Evolutionary conservation across 768 basidiomycete species (phyloP).

Genomic region (Zangia roseola): DNA sequence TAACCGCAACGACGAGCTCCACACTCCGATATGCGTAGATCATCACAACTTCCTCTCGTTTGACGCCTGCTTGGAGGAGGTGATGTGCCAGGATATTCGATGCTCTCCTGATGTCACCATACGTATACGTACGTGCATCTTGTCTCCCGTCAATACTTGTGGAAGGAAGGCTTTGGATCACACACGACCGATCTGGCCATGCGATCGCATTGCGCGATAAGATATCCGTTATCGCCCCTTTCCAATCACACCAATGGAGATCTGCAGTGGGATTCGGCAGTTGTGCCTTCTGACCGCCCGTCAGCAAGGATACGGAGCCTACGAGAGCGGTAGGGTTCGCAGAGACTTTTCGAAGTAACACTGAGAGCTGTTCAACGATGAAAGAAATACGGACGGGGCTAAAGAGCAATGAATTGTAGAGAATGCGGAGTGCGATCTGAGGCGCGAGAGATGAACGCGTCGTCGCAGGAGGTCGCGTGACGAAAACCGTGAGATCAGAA

Average conservation of each 20-base stretch:
- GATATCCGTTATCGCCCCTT: slow-evolving; percentile 94
- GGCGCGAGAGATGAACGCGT: slow-evolving; percentile 72
- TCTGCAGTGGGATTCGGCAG: slow-evolving; percentile 86
- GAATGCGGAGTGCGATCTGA: slow-evolving; percentile 72
- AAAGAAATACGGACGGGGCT: slow-evolving; percentile 70
- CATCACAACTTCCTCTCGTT: slow-evolving; percentile 96
- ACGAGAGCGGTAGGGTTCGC: slow-evolving; percentile 65
- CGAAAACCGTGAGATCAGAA: slow-evolving; percentile 91
- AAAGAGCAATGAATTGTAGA: slow-evolving; percentile 96
- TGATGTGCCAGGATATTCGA: slow-evolving; percentile 90
- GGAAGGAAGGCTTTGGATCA: slow-evolving; percentile 72
- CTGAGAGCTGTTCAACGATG: slow-evolving; percentile 84
- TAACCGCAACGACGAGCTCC: slow-evolving; percentile 94
- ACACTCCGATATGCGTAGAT: slow-evolving; percentile 96
- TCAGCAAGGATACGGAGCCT: slow-evolving; percentile 79
- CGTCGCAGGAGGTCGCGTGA: slow-evolving; percentile 68
- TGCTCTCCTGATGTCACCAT: slow-evolving; percentile 77
- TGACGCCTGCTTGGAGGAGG: slow-evolving; percentile 78
- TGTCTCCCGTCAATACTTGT: slow-evolving; percentile 40
- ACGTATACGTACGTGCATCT: slow-evolving; percentile 65
- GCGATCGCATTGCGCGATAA: slow-evolving; percentile 84
- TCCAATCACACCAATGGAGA: slow-evolving; percentile 96
- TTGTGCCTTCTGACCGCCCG: slow-evolving; percentile 60
- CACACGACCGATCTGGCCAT: slow-evolving; percentile 83
- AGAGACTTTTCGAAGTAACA: slow-evolving; percentile 70